A percentile compares a stretch with the other conserved stretches of the same genome.
phyloP scores from a whole-genome alignment of 208 protist species.

The Trypanosoma caninum region DNA sequence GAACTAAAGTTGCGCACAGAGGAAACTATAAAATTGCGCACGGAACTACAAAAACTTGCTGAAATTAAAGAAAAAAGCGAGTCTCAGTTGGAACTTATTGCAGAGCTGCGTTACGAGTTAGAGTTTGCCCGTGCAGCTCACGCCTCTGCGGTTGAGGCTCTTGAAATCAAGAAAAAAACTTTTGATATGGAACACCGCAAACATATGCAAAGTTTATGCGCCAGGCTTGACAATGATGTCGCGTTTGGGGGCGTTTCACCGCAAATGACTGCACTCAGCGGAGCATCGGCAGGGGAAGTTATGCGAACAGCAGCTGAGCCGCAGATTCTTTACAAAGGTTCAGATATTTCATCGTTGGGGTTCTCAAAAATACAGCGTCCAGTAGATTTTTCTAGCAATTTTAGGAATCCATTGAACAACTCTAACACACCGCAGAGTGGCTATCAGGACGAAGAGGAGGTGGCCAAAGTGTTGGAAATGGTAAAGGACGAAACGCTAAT shows the following conservation, averaged over 20 bases:
- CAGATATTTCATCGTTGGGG: slow-evolving; percentile 70
- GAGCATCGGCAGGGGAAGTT: slow-evolving; percentile 30
- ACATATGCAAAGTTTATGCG: slow-evolving; percentile 24
- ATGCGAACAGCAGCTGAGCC: slow-evolving; percentile 35
- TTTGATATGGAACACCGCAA: slow-evolving; percentile 44
- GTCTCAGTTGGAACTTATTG: slow-evolving; percentile 57
- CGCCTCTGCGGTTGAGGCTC: slow-evolving; percentile 38
- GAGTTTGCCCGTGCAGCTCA: slow-evolving; percentile 32
- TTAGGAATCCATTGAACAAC: slow-evolving; percentile 10
- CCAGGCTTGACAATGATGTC: slow-evolving; percentile 16
- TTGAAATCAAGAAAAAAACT: slow-evolving; percentile 35
- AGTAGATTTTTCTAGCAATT: slow-evolving; percentile 52
- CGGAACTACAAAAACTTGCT: slow-evolving; percentile 39
- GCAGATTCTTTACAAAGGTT: slow-evolving; percentile 68
- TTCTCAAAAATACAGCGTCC: slow-evolving; percentile 33
- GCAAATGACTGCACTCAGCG: neutral
- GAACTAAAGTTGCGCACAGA: slow-evolving; percentile 60
- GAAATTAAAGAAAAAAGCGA: slow-evolving; percentile 48
- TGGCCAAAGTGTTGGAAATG: slow-evolving; percentile 34
- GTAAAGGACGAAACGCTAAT: slow-evolving; percentile 47
- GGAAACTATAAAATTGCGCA: slow-evolving; percentile 49
- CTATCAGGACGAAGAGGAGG: slow-evolving; percentile 43
- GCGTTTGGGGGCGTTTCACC: neutral
- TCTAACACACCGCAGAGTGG: neutral
- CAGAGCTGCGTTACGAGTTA: slow-evolving; percentile 35